phyloP scores from a whole-genome alignment of 306 rosid genomes.

The Ammopiptanthus mongolicus region DNA sequence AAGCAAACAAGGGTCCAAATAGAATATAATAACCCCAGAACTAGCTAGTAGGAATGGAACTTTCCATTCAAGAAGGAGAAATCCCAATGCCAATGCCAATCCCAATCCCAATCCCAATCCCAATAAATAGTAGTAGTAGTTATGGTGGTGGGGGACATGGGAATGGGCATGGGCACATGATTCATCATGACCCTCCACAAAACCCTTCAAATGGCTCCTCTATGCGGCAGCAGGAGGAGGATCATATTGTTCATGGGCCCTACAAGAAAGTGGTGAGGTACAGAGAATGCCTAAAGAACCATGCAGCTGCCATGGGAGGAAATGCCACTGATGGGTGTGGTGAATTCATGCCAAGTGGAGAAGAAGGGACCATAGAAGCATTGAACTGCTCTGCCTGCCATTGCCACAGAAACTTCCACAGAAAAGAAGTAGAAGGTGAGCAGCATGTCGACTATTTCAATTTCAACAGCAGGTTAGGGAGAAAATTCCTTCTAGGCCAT shows the following conservation, averaged over 20 bases:
- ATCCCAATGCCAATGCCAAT: slow-evolving; percentile 56
- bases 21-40: not conserved
- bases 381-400: slow-evolving; percentile 81
- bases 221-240: slow-evolving; percentile 1
- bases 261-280: slow-evolving; percentile 40
- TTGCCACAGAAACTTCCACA: slow-evolving; percentile 91
- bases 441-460: slow-evolving; percentile 15
- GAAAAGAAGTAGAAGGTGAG: slow-evolving; percentile 59
- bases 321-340: slow-evolving; percentile 88
- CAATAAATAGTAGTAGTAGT: slow-evolving; percentile 31
- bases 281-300: slow-evolving; percentile 85
- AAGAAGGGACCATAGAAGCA: slow-evolving; percentile 76
- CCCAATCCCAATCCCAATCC: slow-evolving; percentile 57
- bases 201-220: slow-evolving; percentile 37
- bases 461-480: slow-evolving; percentile 7
- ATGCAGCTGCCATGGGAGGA: slow-evolving; percentile 93
- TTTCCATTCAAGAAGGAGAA: slow-evolving; percentile 43
- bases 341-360: slow-evolving; percentile 90
- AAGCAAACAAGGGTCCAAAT: not conserved
- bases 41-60: no score
- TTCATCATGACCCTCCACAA: slow-evolving; percentile 16
- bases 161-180: slow-evolving; percentile 35
- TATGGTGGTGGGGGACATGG: slow-evolving; percentile 28
- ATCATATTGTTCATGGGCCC: not conserved
- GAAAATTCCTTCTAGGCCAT: slow-evolving; percentile 42